Percentiles rank a stretch among this genome's conserved stretches.
Conservation (phyloP, 2,329 filamentous ascomycete genomes). For the Aspergillus neotritici region DNA sequence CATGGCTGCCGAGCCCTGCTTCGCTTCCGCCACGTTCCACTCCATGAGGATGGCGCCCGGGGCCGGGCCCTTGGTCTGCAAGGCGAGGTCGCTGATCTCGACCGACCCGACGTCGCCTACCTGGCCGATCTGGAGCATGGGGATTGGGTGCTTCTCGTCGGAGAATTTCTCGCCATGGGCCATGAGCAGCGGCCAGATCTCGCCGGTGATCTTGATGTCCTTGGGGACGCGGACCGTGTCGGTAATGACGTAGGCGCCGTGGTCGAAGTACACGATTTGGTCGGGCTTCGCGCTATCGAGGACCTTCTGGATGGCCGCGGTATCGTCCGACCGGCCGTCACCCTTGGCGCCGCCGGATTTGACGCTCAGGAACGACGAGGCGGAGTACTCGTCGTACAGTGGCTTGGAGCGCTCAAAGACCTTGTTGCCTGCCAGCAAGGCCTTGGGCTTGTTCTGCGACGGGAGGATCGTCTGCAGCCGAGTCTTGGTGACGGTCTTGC, state of each 20-base stretch:
- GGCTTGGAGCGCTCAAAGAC: slow-evolving; percentile 84
- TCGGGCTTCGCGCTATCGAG: slow-evolving; percentile 61
- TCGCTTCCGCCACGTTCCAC: slow-evolving; percentile 70
- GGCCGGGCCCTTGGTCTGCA: slow-evolving; percentile 75
- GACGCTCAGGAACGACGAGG: slow-evolving; percentile 72
- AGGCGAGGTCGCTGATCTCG: slow-evolving; percentile 82
- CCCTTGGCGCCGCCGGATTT: slow-evolving; percentile 78
- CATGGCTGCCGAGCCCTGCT: slow-evolving; percentile 66
- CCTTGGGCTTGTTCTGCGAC: slow-evolving; percentile 57
- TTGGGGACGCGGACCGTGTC: slow-evolving; percentile 59
- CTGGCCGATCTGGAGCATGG: slow-evolving; percentile 81
- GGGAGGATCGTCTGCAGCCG: slow-evolving; percentile 56
- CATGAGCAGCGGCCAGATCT: slow-evolving; percentile 87
- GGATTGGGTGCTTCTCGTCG: slow-evolving; percentile 67
- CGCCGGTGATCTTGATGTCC: slow-evolving; percentile 80
- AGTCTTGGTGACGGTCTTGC: slow-evolving; percentile 31
- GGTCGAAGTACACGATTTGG: slow-evolving; percentile 59
- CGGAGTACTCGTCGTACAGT: slow-evolving; percentile 67
- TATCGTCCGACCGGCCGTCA: slow-evolving; percentile 84
- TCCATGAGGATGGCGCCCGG: slow-evolving; percentile 86
- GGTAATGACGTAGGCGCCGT: slow-evolving; percentile 58
- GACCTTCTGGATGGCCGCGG: slow-evolving; percentile 71
- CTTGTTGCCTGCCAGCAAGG: slow-evolving; percentile 59
- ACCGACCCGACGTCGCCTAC: slow-evolving; percentile 70
- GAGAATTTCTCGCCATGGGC: slow-evolving; percentile 69